Conservation (phyloP, 495 filamentous ascomycete species). For the Penicillium cosmopolitanum region DNA sequence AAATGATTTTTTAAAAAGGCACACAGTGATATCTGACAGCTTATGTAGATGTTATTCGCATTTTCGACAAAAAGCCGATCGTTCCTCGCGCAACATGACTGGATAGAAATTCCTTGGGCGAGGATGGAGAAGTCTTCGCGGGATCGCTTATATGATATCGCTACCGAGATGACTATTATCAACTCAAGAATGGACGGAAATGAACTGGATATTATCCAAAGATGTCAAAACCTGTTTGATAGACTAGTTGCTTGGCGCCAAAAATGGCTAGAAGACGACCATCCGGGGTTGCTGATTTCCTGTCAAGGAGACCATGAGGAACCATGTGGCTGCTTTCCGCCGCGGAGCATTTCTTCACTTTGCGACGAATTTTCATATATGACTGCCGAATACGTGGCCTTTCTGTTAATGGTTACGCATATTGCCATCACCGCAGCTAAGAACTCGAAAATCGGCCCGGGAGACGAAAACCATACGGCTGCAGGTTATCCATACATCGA, state of each 20-base stretch:
- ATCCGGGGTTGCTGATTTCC: not conserved
- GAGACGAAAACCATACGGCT: too few relatives aligned
- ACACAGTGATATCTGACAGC: too few relatives aligned
- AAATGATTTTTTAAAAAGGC: too few relatives aligned
- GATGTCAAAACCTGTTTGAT: not conserved
- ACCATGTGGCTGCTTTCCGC: not conserved
- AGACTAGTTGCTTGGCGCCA: not conserved
- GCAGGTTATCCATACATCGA: not conserved
- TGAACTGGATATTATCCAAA: not conserved
- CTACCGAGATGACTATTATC: not conserved
- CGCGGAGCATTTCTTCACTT: not conserved
- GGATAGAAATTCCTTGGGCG: too few relatives aligned
- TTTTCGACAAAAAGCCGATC: too few relatives aligned
- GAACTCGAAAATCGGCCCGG: too few relatives aligned
- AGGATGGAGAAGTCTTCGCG: too few relatives aligned
- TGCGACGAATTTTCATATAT: not conserved
- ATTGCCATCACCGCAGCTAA: too few relatives aligned
- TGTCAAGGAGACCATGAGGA: not conserved
- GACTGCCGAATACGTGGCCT: not conserved
- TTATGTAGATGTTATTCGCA: too few relatives aligned
- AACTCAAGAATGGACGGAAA: not conserved
- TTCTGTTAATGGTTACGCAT: not conserved
- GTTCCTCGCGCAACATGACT: too few relatives aligned
- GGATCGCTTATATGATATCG: not conserved
- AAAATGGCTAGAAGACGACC: not conserved